These are phyloP conservation scores for Linum tenue DNA, from an alignment of 345 rosid species.

Conservation along the genomic window DNA sequence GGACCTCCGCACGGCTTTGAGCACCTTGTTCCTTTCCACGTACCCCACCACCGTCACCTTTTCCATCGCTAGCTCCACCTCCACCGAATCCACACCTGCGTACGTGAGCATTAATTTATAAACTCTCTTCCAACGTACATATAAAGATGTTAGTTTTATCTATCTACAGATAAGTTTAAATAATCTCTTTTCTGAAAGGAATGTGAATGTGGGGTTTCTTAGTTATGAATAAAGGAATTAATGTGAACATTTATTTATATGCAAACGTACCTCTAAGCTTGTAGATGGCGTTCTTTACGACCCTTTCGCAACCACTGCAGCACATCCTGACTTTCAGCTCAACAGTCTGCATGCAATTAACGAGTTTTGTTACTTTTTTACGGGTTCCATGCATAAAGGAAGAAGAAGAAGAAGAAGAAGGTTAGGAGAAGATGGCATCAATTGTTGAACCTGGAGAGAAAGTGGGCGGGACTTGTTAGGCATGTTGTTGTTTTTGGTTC, in stretches of 20 bases:
- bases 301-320: slow-evolving; percentile 87
- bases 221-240: too few relatives aligned
- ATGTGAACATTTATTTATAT: not conserved
- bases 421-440: too few relatives aligned
- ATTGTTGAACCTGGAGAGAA: too few relatives aligned
- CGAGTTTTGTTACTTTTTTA: too few relatives aligned
- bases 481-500: not conserved
- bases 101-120: too few relatives aligned
- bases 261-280: slow-evolving; percentile 64
- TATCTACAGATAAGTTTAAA: too few relatives aligned
- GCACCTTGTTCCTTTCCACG: slow-evolving; percentile 77
- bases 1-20: slow-evolving; percentile 66
- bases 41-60: slow-evolving; percentile 78
- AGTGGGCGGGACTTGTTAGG: not conserved
- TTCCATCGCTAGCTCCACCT: slow-evolving; percentile 55
- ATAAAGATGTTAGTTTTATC: too few relatives aligned
- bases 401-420: too few relatives aligned
- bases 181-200: too few relatives aligned
- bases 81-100: slow-evolving; percentile 74
- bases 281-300: slow-evolving; percentile 70
- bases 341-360: slow-evolving; percentile 45
- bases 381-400: too few relatives aligned
- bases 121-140: too few relatives aligned
- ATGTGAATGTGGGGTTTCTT: too few relatives aligned
- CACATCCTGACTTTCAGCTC: slow-evolving; percentile 96